Base-by-base conservation (phyloP, 768 basidiomycete genomes). In the Pseudohyphozyma bogoriensis region DNA sequence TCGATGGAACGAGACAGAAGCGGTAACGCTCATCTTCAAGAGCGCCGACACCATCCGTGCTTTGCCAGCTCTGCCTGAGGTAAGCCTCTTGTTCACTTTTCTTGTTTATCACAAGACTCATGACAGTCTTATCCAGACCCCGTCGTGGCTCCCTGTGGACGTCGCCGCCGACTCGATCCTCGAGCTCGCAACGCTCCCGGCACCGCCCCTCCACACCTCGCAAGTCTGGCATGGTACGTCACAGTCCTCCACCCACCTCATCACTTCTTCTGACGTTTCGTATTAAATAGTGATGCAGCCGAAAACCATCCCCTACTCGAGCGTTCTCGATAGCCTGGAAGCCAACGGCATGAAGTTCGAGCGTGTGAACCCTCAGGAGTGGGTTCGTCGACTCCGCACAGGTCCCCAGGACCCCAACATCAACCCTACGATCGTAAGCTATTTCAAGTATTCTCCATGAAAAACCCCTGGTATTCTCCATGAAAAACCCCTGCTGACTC, bases 131-230 rank as follows among this genome's bases (percentile, higher is more conserved):
- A 13, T 42, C 37, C 47, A 78, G 74, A 68, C 73, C 32, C 75
- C 75, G 6, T 76, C 78, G 0, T 82, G 80, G 80, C 73, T 82
- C 2, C 80, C 81, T 0, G 79, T 81, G 53, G 76, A 83, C 72
- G 75, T 73, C 54, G 80, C 81, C 1, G 81, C 76, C 11, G 72
- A 72, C 36, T 76, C 75, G 22, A 79, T 82, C 62, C 64, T 73
- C 40, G 79, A 82, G 59, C 74, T 82, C 53, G 72, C 78, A 7
- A 54, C 63, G 20, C 59, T 51, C 8, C 51, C 39, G 39, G 15
- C 62, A 16, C 52, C 56, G 3, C n/a, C 63, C 0, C n/a, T 24
- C 1, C 52, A 57, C 22, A 49, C 28, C 47, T 67, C 15, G 46
- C 64, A 36, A 65, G 65, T 29, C 44, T 60, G 32, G 75, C 78